Evolutionary conservation across 805 yeast genomes (phyloP), one percentile per base, ranked within the genome.

Genomic region (Yamadazyma akitaensis): DNA sequence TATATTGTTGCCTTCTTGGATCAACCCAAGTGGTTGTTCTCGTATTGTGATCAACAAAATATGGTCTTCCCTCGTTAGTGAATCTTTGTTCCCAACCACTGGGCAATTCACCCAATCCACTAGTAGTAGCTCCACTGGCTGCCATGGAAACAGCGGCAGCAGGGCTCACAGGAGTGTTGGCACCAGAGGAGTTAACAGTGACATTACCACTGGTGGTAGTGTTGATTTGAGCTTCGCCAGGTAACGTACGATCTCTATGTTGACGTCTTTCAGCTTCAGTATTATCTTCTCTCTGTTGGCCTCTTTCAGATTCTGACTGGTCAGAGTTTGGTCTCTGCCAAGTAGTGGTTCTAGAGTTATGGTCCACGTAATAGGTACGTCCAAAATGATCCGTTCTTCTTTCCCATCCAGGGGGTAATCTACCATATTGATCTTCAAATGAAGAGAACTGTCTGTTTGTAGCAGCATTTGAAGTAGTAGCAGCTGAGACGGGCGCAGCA

Each of bases 21-120:
- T 94, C 99, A 40, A 94, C 99, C 99, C 99, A 94, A 11, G 99
- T 94, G 3, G 99, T 94, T 1, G 99, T 94, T 67, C 99, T 81
- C n/a, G 99, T 94, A 67, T 94, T 94, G 72, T 94, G 99, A 67
- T 94, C 99, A 41, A 94, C 99, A 65, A 91, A 94, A 70, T 94
- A 94, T 7, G 98, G 95, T 64, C 99, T 82, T 34, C 99, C 99
- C 69, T 94, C 99, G 24, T 96, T 96, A 6, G 99, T 94, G 59
- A 87, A 86, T 54, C 99, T 77, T 72, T 92, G 98, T 70, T 94
- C 99, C 99, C 99, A 94, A 35, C 99, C 99, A 10, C 96, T 81
- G 8, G 99, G 99, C 53, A 94, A 76, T 70, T 94, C 99, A 25
- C 99, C 99, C 37, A 95, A 70, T 0, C 98, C 98, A 24, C 96